Evolutionary conservation across 2,329 filamentous ascomycete genomes (phyloP).

Genomic region (Annulohypoxylon truncatum): DNA sequence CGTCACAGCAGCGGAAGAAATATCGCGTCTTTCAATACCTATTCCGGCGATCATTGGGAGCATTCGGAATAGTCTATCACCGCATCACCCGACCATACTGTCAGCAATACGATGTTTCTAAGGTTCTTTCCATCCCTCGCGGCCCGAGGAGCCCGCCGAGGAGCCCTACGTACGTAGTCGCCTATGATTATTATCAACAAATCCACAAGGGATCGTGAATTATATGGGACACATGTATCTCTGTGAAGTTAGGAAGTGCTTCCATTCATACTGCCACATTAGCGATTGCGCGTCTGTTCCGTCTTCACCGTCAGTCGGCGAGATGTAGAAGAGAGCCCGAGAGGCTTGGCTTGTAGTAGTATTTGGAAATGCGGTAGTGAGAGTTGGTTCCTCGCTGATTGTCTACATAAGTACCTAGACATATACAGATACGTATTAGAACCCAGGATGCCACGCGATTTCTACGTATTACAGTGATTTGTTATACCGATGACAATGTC

Average conservation of each 20-base stretch:
- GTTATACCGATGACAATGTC: too few species aligned
- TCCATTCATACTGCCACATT: neutral
- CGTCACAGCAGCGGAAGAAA: constrained; percentile 1
- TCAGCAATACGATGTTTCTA: constrained; percentile 36
- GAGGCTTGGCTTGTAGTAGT: too few species aligned
- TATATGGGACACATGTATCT: neutral
- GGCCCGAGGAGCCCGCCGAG: neutral
- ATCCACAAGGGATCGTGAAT: neutral
- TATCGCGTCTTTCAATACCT: neutral
- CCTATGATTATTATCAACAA: neutral
- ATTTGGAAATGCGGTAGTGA: too few species aligned
- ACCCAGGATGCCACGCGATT: neutral
- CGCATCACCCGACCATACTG: constrained; percentile 10
- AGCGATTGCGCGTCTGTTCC: too few species aligned
- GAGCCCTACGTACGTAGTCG: neutral
- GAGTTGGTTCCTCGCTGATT: too few species aligned
- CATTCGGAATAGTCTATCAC: neutral
- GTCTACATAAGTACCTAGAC: too few species aligned
- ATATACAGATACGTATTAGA: too few species aligned
- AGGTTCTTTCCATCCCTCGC: neutral
- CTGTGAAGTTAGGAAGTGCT: neutral
- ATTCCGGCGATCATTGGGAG: neutral
- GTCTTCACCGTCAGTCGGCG: too few species aligned
- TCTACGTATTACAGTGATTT: too few species aligned
- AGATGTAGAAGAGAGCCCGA: too few species aligned